These are phyloP conservation scores for Ceratocystis colombiana DNA, from an alignment of 2,329 filamentous ascomycete species.

Conservation along the genomic window DNA sequence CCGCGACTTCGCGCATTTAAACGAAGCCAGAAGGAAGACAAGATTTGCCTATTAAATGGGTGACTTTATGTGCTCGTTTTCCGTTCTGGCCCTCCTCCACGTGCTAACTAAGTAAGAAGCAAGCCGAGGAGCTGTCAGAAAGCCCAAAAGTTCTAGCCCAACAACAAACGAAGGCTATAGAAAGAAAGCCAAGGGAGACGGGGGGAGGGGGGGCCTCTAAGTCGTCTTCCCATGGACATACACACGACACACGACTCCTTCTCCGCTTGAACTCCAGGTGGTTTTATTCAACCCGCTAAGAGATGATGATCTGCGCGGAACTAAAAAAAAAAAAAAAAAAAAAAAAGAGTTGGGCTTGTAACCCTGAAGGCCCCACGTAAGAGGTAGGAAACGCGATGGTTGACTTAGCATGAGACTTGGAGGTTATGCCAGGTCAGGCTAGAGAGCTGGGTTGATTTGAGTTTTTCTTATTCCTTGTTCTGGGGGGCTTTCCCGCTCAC, in stretches of 20 bases:
- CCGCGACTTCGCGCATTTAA: not conserved
- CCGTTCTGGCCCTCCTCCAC: not conserved
- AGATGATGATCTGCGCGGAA: constrained; percentile 8
- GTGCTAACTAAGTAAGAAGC: not conserved
- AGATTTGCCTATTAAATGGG: not conserved
- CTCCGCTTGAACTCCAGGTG: not conserved
- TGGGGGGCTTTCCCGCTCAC: not conserved
- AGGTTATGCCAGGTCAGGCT: not conserved
- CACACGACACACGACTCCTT: not conserved
- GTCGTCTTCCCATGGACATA: not conserved
- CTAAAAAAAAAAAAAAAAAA: not conserved
- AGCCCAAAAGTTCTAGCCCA: constrained; percentile 1
- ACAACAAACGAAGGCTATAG: not conserved
- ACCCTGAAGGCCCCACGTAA: not conserved
- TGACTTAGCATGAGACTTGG: not conserved
- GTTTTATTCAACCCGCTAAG: constrained; percentile 3
- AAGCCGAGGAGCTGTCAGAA: constrained; percentile 8
- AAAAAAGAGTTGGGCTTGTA: not conserved
- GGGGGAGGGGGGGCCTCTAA: not conserved
- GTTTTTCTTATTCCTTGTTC: constrained; percentile 8
- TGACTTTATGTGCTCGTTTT: not conserved
- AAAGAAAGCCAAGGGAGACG: not conserved
- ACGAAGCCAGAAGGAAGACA: too few relatives aligned
- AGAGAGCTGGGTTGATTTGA: not conserved
- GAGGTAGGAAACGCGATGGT: not conserved